phyloP scores from a whole-genome alignment of 805 yeast genomes.

The Wickerhamomyces bovis region DNA sequence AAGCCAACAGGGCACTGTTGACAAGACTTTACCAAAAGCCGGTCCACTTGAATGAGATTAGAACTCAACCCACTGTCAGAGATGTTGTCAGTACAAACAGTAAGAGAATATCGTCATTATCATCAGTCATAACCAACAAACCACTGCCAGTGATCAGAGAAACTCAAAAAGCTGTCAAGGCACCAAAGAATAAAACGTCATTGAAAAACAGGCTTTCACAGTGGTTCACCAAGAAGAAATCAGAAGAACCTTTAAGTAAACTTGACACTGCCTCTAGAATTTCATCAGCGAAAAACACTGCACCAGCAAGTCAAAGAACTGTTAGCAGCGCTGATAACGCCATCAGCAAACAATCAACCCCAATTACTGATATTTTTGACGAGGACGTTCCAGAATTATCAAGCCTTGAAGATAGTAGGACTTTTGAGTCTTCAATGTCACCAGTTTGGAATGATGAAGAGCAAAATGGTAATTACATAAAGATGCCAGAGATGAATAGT shows the following conservation, averaged over 20 bases:
- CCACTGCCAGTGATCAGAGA: conserved; percentile 14
- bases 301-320: neutral
- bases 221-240: conserved; percentile 11
- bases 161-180: conserved; percentile 1
- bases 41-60: neutral
- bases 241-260: neutral
- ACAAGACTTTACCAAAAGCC: neutral
- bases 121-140: conserved; percentile 18
- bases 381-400: conserved; percentile 12
- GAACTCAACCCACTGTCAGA: conserved; percentile 2
- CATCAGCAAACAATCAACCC: neutral
- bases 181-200: conserved; percentile 9
- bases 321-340: neutral
- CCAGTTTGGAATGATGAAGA: conserved; percentile 19
- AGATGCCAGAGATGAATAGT: neutral
- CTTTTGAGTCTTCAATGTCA: conserved; percentile 22
- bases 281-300: neutral
- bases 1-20: conserved; percentile 10
- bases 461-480: neutral
- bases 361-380: conserved; percentile 2
- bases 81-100: conserved; percentile 11
- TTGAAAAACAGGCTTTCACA: conserved; percentile 21
- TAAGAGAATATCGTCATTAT: conserved; percentile 13
- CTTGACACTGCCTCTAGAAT: neutral
- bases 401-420: conserved; percentile 6